Evolutionary conservation across 1,284 basidiomycete genomes (phyloP), one percentile per base, ranked within the genome.

Genomic region (Puccinia polysora): DNA sequence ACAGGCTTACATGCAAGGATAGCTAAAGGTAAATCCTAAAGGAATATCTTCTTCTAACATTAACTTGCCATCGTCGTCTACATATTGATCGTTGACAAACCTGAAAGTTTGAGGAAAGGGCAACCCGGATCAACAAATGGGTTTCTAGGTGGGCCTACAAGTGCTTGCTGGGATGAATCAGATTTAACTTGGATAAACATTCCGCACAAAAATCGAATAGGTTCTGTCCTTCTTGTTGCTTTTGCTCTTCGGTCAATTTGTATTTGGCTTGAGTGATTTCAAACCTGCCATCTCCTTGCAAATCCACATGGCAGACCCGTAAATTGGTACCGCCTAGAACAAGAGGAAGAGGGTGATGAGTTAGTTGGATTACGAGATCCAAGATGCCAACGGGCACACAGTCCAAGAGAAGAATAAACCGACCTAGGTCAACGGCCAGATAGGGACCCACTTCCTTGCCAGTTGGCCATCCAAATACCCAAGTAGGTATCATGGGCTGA

Each of bases 241-340:
- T 98, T 81, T 98, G 95, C 78, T 97, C 96, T 78, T 98, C 95
- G 1, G 91, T 89, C 67, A 98, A 85, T 73, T 93, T 89, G 82
- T 97, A 97, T 82, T 98, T 98, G 65, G 92, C 89, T 79, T 98
- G 95, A 0, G 92, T 95, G 78, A 98, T 90, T 82, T 97, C 93
- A 80, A 97, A 98, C 83, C 95, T 92, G 74, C 95, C 93, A 7
- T 87, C 84, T 28, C 95, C 95, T 77, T 90, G 86, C 15, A 98
- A 84, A 23, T 88, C 89, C 68, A 99, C 95, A 73, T 97, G 89
- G 81, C 95, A 99, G 65, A 97, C 95, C 67, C 95, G 91, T 43
- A 99, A 85, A 80, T 99, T 98, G 58, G 96, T 98, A 38, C 79
- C 79, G 7, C 79, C 79, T 59, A 78, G 75, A 65, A 77, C 76